phyloP scores from a whole-genome alignment of 495 filamentous ascomycete genomes.

The Xylaria flabelliformis region DNA sequence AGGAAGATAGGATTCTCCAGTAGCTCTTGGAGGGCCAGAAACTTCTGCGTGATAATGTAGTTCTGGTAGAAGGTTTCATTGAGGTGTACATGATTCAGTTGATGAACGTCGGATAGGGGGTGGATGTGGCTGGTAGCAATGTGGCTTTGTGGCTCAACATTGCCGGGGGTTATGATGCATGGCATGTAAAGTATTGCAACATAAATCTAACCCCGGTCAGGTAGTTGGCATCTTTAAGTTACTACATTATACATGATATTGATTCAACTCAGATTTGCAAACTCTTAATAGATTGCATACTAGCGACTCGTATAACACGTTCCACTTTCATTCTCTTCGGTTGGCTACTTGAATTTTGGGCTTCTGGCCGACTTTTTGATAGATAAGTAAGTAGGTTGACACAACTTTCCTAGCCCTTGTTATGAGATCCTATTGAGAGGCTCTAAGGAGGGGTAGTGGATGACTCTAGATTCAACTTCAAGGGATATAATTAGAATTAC shows the following conservation, averaged over 20 bases:
- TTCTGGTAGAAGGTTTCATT: neutral
- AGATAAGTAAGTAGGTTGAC: too few species aligned
- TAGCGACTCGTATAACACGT: neutral
- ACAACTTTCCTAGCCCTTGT: neutral
- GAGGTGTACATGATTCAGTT: neutral
- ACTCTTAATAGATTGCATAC: neutral
- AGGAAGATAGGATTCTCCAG: constrained; percentile 8
- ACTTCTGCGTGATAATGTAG: constrained; percentile 2
- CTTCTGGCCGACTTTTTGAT: neutral
- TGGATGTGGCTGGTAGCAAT: neutral
- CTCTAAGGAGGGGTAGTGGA: neutral
- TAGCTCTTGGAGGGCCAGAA: neutral
- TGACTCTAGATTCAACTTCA: neutral
- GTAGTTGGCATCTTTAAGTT: neutral
- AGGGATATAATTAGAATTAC: neutral
- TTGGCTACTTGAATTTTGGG: neutral
- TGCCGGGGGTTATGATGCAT: neutral
- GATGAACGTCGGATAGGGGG: neutral
- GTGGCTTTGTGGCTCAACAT: constrained; percentile 9
- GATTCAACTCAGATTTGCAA: neutral
- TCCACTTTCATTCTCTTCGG: neutral
- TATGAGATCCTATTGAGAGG: neutral
- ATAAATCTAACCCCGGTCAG: neutral
- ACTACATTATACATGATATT: neutral
- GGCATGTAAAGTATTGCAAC: neutral